Evolutionary conservation across 306 rosid genomes (phyloP).

Genomic region (Cucurbita moschata): DNA sequence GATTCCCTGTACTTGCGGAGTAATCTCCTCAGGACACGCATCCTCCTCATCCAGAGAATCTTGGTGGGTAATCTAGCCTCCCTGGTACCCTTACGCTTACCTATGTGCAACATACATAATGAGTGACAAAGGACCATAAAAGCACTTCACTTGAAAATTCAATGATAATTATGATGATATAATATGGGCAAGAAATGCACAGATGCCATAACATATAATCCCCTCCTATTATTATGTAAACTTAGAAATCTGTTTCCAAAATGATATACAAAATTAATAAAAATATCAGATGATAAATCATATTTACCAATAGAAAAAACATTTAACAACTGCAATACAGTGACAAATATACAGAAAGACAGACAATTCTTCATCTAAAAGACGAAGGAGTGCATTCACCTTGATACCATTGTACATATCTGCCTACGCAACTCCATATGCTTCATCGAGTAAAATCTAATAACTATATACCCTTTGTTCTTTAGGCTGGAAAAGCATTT

Average conservation of each 20-base stretch:
- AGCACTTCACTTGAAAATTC: background rate
- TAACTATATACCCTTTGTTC: background rate
- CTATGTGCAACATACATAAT: conserved; percentile 14
- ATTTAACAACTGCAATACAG: background rate
- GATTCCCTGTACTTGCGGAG: conserved; percentile 91
- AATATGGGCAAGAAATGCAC: background rate
- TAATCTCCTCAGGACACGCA: conserved; percentile 90
- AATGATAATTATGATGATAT: background rate
- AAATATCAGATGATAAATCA: background rate
- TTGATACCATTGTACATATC: background rate
- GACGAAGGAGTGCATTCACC: no score
- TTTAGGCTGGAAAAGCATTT: background rate
- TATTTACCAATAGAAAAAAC: background rate
- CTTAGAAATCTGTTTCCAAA: background rate
- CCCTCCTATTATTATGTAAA: background rate
- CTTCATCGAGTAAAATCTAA: no score
- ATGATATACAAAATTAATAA: background rate
- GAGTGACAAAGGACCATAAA: background rate
- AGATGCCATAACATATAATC: background rate
- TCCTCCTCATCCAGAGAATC: conserved; percentile 90
- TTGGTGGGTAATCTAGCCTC: conserved; percentile 97
- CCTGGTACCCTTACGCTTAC: conserved; percentile 93
- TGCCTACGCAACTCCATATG: background rate
- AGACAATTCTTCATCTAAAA: background rate
- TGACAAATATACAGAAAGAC: background rate